phyloP scores from a whole-genome alignment of 2,329 filamentous ascomycete genomes.

The Trichoderma lentiforme region DNA sequence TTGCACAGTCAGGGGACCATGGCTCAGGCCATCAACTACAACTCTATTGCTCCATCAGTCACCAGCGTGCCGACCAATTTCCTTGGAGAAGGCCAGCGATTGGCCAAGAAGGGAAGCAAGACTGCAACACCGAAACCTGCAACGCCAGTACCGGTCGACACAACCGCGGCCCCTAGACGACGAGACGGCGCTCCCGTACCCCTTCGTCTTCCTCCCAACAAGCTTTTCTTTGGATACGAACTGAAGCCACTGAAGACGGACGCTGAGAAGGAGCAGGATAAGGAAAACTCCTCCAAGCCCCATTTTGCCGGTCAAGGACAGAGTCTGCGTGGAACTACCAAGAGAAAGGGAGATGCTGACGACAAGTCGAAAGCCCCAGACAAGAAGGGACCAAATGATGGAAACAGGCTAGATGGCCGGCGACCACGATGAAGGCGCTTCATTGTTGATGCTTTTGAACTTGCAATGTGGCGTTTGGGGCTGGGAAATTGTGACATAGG shows the following conservation, averaged over 20 bases:
- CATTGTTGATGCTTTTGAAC: background rate
- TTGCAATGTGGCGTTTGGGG: constrained; percentile 12
- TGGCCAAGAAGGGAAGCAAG: constrained; percentile 82
- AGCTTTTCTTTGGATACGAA: constrained; percentile 95
- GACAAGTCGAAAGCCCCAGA: constrained; percentile 46
- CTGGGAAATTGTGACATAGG: background rate
- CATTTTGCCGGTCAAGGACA: constrained; percentile 83
- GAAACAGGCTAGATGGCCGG: constrained; percentile 44
- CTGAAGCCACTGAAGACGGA: constrained; percentile 83
- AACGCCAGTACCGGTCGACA: constrained; percentile 57
- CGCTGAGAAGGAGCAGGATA: constrained; percentile 65
- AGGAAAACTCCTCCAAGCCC: constrained; percentile 62
- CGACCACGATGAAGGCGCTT: constrained; percentile 26
- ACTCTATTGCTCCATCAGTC: constrained; percentile 77
- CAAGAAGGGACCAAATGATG: constrained; percentile 45
- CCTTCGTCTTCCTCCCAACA: constrained; percentile 77
- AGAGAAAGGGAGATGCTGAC: constrained; percentile 63
- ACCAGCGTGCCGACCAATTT: constrained; percentile 75
- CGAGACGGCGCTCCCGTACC: constrained; percentile 79
- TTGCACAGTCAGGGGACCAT: constrained; percentile 86
- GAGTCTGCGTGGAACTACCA: constrained; percentile 65
- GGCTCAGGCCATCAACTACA: constrained; percentile 98
- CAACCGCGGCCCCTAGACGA: constrained; percentile 34
- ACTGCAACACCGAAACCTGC: constrained; percentile 61
- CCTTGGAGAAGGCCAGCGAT: constrained; percentile 70